These are phyloP conservation scores for Fusarium brevicatenulatum DNA, from an alignment of 2,329 filamentous ascomycete species.

Conservation along the genomic window DNA sequence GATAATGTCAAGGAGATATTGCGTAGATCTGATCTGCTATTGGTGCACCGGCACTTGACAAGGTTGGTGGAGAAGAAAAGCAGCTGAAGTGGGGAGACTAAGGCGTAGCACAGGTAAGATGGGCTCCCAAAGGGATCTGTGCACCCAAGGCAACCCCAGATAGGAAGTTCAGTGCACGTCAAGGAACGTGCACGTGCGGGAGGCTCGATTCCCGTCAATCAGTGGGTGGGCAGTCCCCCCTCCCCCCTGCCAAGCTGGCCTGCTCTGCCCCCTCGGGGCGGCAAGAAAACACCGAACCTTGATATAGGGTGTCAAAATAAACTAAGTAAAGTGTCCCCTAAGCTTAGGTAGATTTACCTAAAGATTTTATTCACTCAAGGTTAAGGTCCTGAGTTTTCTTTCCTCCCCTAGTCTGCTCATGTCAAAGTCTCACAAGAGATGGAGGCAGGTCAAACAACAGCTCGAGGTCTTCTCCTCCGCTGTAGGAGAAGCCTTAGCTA, in stretches of 20 bases:
- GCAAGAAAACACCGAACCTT: no score
- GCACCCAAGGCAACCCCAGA: conserved; percentile 15
- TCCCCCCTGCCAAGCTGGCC: conserved; percentile 32
- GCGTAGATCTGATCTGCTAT: conserved; percentile 4
- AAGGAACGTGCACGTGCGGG: conserved; percentile 39
- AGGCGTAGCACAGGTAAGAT: conserved; percentile 18
- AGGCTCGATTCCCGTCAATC: conserved; percentile 38
- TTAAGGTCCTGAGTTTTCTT: no score
- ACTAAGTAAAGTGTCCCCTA: no score
- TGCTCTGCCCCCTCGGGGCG: no score
- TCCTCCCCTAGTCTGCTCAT: background rate
- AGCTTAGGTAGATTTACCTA: no score
- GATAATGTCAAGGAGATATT: background rate
- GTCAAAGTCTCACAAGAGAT: background rate
- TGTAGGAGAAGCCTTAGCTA: background rate
- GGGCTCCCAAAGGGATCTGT: conserved; percentile 22
- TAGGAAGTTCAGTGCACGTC: conserved; percentile 26
- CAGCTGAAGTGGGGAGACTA: conserved; percentile 28
- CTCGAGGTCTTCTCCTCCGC: background rate
- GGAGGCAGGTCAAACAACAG: background rate
- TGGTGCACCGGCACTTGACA: conserved; percentile 27
- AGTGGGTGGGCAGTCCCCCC: background rate
- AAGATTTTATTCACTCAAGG: no score
- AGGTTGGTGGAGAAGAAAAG: background rate
- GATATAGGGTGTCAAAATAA: no score